Evolutionary conservation across 441 rosid genomes (phyloP), one percentile per base, ranked within the genome.

Genomic region (Populus hybrid): DNA sequence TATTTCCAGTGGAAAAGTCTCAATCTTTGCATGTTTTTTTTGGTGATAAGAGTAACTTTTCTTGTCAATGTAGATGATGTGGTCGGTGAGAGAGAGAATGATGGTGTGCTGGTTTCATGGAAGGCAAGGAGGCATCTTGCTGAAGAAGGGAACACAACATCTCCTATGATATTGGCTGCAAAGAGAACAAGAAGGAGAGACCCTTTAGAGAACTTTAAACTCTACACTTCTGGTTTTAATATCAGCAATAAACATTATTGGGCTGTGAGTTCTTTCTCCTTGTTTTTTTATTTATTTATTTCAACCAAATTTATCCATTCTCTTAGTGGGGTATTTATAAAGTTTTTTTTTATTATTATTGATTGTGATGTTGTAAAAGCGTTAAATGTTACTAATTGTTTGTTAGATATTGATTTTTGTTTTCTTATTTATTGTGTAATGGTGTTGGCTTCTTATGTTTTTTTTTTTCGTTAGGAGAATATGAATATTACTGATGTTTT

Each of bases 161-260:
- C 93, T 0, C 83, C 95, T 81, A 28, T 93, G 76, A 81, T 92
- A 76, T 86, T 96, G 81, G 98, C 97, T 85, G 98, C 76, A 21
- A 59, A 83, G 35, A 93, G 95, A 84, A 94, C 98, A 1, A 75
- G 68, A 61, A 89, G 99, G 79, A 89, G 76, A 85, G 96, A 96
- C 78, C 97, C 97, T 78, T 67, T 77, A 36, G 73, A 93, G 38
- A 3, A 86, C 82, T 88, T 89, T 69, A 83, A 88, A 24, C 75
- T 75, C 46, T 93, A 96, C 79, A 83, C 85, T 57, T 40, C 97
- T 77, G 99, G 99, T 72, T 96, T 92, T 93, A 93, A 96, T 82
- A 92, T 96, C 81, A 93, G 93, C 89, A 88, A 82, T 75, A 0
- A 73, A 6, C 89, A 94, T 79, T 96, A 96, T 78, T 90, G 90